Evolutionary conservation across 176 grass and related monocot genomes (phyloP).

Genomic region (Echinochloa phyllopogon): DNA sequence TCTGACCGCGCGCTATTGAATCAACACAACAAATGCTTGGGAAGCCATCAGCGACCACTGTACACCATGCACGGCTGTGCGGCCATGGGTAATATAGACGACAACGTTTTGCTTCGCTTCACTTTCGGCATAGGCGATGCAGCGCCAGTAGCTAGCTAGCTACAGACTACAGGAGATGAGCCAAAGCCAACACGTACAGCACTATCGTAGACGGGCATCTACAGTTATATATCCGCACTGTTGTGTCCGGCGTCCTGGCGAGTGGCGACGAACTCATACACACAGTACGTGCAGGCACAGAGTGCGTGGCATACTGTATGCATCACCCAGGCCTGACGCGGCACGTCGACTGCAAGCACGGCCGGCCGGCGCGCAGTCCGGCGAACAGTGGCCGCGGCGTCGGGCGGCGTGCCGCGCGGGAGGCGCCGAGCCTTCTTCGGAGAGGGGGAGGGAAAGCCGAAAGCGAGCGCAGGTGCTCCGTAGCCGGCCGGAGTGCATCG

Average conservation of each 20-base stretch:
- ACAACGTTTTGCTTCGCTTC: not conserved
- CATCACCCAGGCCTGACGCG: not conserved
- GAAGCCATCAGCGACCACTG: too few relatives aligned
- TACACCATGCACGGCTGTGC: too few relatives aligned
- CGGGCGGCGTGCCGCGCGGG: constrained; percentile 1
- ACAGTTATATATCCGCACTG: not conserved
- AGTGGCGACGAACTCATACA: not conserved
- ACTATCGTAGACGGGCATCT: not conserved
- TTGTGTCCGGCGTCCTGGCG: not conserved
- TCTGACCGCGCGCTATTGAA: too few relatives aligned
- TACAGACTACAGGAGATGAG: not conserved
- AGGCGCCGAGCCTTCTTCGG: constrained; percentile 20
- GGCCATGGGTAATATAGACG: not conserved
- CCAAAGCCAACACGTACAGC: too few relatives aligned
- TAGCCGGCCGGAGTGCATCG: not conserved
- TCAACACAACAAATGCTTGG: too few relatives aligned
- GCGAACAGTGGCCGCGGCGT: not conserved
- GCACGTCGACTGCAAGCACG: not conserved
- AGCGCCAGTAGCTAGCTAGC: too few relatives aligned
- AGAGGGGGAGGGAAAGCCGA: not conserved
- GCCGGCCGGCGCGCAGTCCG: not conserved
- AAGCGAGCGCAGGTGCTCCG: not conserved
- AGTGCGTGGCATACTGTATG: too few relatives aligned
- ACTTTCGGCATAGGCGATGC: not conserved
- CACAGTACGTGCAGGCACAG: too few relatives aligned